A percentile compares a stretch with the other conserved stretches of the same genome.
phyloP scores from a whole-genome alignment of 352 stramenopile genomes.

The Phytophthora pistaciae region DNA sequence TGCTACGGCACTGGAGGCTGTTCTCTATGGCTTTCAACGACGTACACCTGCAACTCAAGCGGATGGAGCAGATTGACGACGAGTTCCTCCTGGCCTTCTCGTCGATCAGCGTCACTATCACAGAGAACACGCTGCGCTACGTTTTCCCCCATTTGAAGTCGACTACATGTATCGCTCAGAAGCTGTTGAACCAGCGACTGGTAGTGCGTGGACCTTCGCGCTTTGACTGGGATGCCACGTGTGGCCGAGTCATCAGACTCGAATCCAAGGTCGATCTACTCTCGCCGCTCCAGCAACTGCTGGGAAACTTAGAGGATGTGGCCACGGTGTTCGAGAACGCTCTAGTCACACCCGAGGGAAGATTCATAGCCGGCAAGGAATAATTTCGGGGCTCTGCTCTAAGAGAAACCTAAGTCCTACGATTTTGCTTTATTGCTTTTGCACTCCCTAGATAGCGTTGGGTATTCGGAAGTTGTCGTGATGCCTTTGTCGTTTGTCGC shows the following conservation, averaged over 20 bases:
- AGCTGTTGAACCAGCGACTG: neutral
- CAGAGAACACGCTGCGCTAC: neutral
- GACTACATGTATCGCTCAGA: neutral
- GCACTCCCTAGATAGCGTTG: no score
- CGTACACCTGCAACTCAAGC: neutral
- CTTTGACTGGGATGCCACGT: neutral
- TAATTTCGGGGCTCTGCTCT: neutral
- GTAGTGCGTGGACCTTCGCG: neutral
- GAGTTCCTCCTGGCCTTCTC: neutral
- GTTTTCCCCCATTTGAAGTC: neutral
- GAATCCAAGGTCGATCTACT: neutral
- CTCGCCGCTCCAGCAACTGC: neutral
- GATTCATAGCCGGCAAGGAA: neutral
- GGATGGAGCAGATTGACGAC: neutral
- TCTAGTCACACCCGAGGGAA: neutral
- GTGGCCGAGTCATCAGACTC: neutral
- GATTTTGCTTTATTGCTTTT: no score
- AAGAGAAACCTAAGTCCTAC: no score
- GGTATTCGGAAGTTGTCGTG: no score
- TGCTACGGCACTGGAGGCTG: neutral
- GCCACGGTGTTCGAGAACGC: neutral
- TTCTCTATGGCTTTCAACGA: neutral
- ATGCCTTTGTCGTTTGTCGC: neutral
- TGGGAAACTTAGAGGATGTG: neutral
- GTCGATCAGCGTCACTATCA: neutral